These are phyloP conservation scores for Cadophora luteo-olivacea DNA, from an alignment of 2,329 filamentous ascomycete genomes.

Conservation along the genomic window DNA sequence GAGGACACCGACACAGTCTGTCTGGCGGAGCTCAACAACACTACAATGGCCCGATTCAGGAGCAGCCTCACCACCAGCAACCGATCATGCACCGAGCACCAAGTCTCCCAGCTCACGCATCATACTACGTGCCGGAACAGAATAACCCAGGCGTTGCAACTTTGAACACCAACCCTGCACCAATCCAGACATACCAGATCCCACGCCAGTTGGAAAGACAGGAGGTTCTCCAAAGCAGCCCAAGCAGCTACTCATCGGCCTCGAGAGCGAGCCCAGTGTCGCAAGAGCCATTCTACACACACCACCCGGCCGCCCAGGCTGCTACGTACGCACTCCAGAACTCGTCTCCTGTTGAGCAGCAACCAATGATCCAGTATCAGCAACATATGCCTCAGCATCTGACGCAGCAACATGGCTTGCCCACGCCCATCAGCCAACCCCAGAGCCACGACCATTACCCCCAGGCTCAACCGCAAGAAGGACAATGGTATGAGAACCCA, in stretches of 20 bases:
- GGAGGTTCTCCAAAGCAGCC: conserved; percentile 63
- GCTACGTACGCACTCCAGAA: conserved; percentile 56
- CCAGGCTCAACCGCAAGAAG: conserved; percentile 50
- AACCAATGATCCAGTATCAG: conserved; percentile 49
- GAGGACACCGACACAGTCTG: conserved; percentile 56
- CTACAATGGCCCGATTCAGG: conserved; percentile 50
- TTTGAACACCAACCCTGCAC: conserved; percentile 60
- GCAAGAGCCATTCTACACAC: conserved; percentile 63
- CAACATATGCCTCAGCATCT: conserved; percentile 39
- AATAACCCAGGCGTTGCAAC: conserved; percentile 67
- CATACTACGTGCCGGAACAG: conserved; percentile 64
- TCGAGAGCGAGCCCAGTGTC: conserved; percentile 60
- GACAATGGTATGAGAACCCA: conserved; percentile 58
- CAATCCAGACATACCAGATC: conserved; percentile 55
- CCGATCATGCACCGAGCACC: conserved; percentile 48
- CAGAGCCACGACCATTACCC: conserved; percentile 50
- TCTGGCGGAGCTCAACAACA: conserved; percentile 51
- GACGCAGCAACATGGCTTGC: conserved; percentile 32
- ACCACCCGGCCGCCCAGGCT: conserved; percentile 54
- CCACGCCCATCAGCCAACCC: conserved; percentile 43
- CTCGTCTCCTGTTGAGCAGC: conserved; percentile 55
- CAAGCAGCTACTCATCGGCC: conserved; percentile 62
- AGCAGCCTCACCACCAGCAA: conserved; percentile 48
- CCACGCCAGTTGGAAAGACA: conserved; percentile 49
- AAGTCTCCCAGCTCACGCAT: conserved; percentile 41